phyloP scores from a whole-genome alignment of 148 eudicot genomes.

The Bassia scoparia region DNA sequence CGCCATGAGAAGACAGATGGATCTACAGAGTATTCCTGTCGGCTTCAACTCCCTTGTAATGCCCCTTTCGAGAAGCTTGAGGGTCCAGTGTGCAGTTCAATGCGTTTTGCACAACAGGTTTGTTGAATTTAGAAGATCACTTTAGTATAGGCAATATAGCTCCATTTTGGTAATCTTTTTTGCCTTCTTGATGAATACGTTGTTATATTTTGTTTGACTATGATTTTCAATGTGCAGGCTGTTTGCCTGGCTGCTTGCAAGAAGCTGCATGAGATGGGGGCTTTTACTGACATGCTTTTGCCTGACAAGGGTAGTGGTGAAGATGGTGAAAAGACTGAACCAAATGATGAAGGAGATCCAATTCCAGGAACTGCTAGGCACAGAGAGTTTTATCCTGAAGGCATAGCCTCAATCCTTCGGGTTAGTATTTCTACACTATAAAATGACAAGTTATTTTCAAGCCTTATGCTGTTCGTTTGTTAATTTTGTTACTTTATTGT shows the following conservation, averaged over 20 bases:
- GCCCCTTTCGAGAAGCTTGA: slow-evolving; percentile 94
- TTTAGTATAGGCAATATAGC: neutral
- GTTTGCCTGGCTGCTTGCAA: slow-evolving; percentile 98
- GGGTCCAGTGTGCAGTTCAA: slow-evolving; percentile 85
- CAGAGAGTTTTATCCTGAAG: slow-evolving; percentile 96
- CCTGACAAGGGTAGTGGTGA: slow-evolving; percentile 93
- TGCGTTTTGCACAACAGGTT: slow-evolving; percentile 95
- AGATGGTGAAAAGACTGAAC: slow-evolving; percentile 62
- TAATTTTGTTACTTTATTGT: neutral
- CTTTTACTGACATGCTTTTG: slow-evolving; percentile 97
- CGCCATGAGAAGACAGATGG: slow-evolving; percentile 79
- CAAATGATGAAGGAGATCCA: slow-evolving; percentile 80
- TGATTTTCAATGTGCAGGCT: slow-evolving; percentile 48
- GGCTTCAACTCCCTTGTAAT: slow-evolving; percentile 97
- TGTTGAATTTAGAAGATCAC: slow-evolving; percentile 12
- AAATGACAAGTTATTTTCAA: neutral
- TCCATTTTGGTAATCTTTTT: neutral
- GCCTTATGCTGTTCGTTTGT: neutral
- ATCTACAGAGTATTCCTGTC: slow-evolving; percentile 82
- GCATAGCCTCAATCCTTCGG: slow-evolving; percentile 76
- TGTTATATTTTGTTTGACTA: neutral
- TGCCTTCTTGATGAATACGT: neutral
- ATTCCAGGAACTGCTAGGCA: slow-evolving; percentile 96
- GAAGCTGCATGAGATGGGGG: slow-evolving; percentile 99
- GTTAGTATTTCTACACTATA: slow-evolving; percentile 39